Conservation (phyloP, 305 asterid genomes). For the Lippia alba region DNA sequence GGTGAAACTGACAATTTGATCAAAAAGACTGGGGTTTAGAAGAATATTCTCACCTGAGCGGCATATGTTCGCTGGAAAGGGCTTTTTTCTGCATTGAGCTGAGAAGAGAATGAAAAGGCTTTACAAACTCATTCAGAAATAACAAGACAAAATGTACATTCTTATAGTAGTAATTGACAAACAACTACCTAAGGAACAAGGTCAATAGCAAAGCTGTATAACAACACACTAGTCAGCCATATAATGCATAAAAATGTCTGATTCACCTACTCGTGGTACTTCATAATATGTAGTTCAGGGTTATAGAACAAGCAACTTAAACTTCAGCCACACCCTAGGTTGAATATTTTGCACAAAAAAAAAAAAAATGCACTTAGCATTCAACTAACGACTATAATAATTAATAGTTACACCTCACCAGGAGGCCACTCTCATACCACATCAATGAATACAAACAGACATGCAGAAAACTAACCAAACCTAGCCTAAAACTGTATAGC, state of each 20-base stretch:
- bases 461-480: background rate
- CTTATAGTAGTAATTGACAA: conserved; percentile 14
- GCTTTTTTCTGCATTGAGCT: conserved; percentile 67
- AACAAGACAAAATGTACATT: background rate
- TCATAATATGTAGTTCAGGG: background rate
- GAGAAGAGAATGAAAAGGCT: conserved; percentile 33
- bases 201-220: conserved; percentile 10
- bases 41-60: conserved; percentile 45
- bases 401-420: background rate
- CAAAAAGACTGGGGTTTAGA: conserved; percentile 4
- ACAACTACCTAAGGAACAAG: conserved; percentile 15
- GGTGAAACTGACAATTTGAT: conserved; percentile 19
- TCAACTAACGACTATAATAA: background rate
- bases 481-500: conserved; percentile 13
- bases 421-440: background rate
- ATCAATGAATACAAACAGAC: conserved; percentile 5
- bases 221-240: background rate
- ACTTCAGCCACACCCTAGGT: background rate
- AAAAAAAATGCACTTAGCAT: conserved; percentile 8
- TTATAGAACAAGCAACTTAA: background rate
- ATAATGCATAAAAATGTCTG: background rate
- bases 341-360: background rate
- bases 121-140: conserved; percentile 14
- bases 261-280: background rate
- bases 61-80: conserved; percentile 72